Percentiles rank a stretch among this genome's conserved stretches.
Conservation (phyloP, 257 asterid species). For the Cinchona pubescens region DNA sequence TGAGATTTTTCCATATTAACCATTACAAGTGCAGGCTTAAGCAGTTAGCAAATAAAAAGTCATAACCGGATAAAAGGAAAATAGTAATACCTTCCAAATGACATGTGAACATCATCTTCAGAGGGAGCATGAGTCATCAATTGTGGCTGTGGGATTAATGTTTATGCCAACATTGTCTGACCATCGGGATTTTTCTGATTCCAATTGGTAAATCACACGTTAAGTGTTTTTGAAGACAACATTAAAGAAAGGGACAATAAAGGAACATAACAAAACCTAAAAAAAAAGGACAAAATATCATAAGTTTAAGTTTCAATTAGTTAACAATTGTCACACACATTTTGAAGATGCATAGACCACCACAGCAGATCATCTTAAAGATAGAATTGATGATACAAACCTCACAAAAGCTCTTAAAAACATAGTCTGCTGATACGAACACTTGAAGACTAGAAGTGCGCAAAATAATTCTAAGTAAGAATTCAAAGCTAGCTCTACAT, state of each 20-base stretch:
- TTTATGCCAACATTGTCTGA: constrained; percentile 85
- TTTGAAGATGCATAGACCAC: background rate
- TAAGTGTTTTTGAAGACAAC: constrained; percentile 1
- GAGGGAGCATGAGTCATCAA: constrained; percentile 56
- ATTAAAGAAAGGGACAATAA: constrained; percentile 3
- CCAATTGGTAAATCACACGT: constrained; percentile 19
- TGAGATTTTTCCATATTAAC: background rate
- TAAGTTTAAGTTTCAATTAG: background rate
- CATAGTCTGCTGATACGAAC: constrained; percentile 76
- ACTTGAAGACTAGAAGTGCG: constrained; percentile 85
- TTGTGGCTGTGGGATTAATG: constrained; percentile 76
- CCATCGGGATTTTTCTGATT: constrained; percentile 81
- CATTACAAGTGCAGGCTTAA: background rate
- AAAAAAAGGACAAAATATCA: constrained; percentile 6
- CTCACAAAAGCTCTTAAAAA: constrained; percentile 88
- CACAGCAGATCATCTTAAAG: constrained; percentile 11
- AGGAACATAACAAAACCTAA: constrained; percentile 2
- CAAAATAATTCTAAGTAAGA: constrained; percentile 74
- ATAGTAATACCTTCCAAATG: constrained; percentile 77
- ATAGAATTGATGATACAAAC: constrained; percentile 41
- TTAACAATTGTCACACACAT: background rate
- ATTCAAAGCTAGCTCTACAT: constrained; percentile 77
- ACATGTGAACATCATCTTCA: constrained; percentile 89
- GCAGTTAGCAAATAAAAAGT: background rate
- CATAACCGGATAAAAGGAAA: background rate